Evolutionary conservation across 2,329 filamentous ascomycete genomes (phyloP), one percentile per base, ranked within the genome.

Genomic region (Apiospora kogelbergensis): DNA sequence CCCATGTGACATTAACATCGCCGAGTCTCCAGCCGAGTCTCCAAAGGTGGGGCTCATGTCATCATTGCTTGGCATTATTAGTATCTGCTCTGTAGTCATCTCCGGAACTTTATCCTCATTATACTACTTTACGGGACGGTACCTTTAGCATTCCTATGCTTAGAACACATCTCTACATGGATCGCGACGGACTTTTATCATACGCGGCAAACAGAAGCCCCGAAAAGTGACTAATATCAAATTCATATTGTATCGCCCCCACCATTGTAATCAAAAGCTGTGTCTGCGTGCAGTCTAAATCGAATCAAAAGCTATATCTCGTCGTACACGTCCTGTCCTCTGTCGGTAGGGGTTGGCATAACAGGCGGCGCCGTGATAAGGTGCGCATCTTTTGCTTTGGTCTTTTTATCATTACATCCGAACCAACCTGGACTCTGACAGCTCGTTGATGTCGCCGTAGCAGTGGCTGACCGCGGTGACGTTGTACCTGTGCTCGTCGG

Each of bases 401-500:
- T 66, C 11, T 63, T 70, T 44, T 71, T 66, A 24, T 71, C 70
- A 4, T 71, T 70, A 37, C 70, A 71, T 42, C 70, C 72, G 57
- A 68, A 74, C 74, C 74, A 75, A 40, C 74, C 74, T 33, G 73
- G 74, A 1, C 76, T 73, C 6, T 75, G 77, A 6, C 74, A 66
- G 11, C 74, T 74, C 6, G 75, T 76, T 2, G 79, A 79, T 1
- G 81, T 82, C 1, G 80, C 81, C 11, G 78, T 74, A 3, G 77
- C 76, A 26, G 7, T 45, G 17, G 76, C 74, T 37, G 79, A 77
- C 75, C 80, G 74, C 63, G 83, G 10, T 72, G 63, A 22, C 9
- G 44, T 20, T 3, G 17, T 15, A 22, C 41, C 79, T 2, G 79
- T 78, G 0, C 81, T 81, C 65, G 82, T 78, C 68, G 81, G 79